Evolutionary conservation across 768 basidiomycete genomes (phyloP).

Genomic region (Leucocoprinus sp.): DNA sequence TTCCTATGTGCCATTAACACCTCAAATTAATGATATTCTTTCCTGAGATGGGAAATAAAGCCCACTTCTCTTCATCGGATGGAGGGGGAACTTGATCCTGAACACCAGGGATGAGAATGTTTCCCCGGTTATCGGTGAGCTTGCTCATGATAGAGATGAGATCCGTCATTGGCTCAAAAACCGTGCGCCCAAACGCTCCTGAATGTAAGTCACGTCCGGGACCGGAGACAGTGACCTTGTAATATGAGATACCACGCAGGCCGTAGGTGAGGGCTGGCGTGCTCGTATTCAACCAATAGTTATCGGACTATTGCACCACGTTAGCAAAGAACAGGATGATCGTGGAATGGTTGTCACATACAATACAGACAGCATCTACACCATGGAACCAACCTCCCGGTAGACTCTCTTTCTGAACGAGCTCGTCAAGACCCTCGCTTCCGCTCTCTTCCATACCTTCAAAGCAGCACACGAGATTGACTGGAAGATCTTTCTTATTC

Average conservation of each 20-base stretch:
- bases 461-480: constrained; percentile 87
- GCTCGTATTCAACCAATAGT: constrained; percentile 87
- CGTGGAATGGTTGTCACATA: constrained; percentile 25
- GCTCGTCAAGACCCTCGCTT: constrained; percentile 82
- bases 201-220: constrained; percentile 87
- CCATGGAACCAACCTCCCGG: constrained; percentile 77
- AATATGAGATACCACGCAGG: constrained; percentile 83
- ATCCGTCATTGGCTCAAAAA: constrained; percentile 93
- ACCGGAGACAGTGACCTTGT: constrained; percentile 73
- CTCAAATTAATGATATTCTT: neutral
- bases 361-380: constrained; percentile 91
- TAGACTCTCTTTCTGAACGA: constrained; percentile 67
- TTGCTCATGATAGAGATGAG: constrained; percentile 76
- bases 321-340: constrained; percentile 2
- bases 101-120: constrained; percentile 83
- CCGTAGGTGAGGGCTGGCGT: constrained; percentile 83
- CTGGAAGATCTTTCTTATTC: constrained; percentile 64
- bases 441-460: constrained; percentile 98
- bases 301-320: constrained; percentile 58
- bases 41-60: neutral
- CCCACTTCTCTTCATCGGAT: constrained; percentile 61
- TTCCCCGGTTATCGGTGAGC: constrained; percentile 71
- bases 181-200: constrained; percentile 74
- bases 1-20: constrained; percentile 27
- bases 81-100: constrained; percentile 76